A percentile compares a stretch with the other conserved stretches of the same genome.
Conservation (phyloP, 768 basidiomycete species). For the Termitomyces sp. region DNA sequence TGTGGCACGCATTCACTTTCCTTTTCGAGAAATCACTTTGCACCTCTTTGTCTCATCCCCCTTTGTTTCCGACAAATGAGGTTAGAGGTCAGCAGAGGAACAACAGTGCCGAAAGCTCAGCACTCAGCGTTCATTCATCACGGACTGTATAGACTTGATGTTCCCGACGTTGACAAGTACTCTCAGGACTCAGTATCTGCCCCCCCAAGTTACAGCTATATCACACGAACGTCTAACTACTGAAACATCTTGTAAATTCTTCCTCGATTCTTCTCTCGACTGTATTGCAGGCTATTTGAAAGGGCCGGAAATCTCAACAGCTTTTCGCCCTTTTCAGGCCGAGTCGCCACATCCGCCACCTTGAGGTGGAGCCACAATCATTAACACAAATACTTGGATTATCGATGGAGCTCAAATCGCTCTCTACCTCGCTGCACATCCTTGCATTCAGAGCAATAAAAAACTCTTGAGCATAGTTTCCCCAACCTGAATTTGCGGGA, state of each 20-base stretch:
- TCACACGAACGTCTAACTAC: too few relatives aligned
- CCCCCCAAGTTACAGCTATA: too few relatives aligned
- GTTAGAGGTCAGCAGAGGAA: neutral
- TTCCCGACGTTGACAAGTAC: neutral
- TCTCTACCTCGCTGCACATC: conserved; percentile 55
- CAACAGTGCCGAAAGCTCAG: neutral
- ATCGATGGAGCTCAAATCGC: conserved; percentile 37
- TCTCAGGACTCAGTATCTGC: neutral
- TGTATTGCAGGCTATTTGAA: neutral
- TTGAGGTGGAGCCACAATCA: neutral
- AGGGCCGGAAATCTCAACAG: neutral
- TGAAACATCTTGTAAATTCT: too few relatives aligned
- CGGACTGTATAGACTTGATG: neutral
- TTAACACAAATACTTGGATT: neutral
- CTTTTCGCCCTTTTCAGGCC: neutral
- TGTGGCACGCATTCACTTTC: conserved; percentile 14
- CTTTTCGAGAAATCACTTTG: conserved; percentile 14
- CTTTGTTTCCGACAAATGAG: neutral
- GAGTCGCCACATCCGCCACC: neutral
- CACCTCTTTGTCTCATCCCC: conserved; percentile 5
- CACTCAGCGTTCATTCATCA: too few relatives aligned
- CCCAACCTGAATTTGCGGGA: conserved; percentile 43
- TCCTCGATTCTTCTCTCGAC: too few relatives aligned
- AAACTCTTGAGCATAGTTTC: conserved; percentile 60
- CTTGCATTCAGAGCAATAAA: conserved; percentile 53